A percentile compares a stretch with the other conserved stretches of the same genome.
Evolutionary conservation across 768 basidiomycete species (phyloP).

Genomic region (Tubosaeta sp.): DNA sequence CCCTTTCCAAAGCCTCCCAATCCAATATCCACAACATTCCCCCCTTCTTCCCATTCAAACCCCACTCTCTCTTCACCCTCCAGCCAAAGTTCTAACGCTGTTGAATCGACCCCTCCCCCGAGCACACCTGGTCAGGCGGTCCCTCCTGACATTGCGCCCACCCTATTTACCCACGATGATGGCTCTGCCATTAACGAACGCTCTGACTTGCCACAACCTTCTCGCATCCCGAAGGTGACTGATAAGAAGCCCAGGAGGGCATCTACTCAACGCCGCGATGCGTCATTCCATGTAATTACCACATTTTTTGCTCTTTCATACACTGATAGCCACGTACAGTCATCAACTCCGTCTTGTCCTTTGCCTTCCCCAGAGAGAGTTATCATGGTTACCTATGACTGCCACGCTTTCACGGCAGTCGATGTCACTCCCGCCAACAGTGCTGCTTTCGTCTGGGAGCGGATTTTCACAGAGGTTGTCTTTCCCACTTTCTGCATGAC

Average conservation of each 20-base stretch:
- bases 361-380: constrained; percentile 30
- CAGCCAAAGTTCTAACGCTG: constrained; percentile 55
- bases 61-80: constrained; percentile 69
- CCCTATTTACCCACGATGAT: constrained; percentile 36
- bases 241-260: constrained; percentile 27
- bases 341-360: constrained; percentile 28
- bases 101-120: constrained; percentile 70
- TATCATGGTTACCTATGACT: constrained; percentile 72
- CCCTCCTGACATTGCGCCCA: constrained; percentile 38
- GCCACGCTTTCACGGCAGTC: constrained; percentile 70
- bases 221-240: constrained; percentile 32
- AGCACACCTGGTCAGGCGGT: constrained; percentile 54
- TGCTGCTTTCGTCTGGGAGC: constrained; percentile 70
- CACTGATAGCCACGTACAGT: constrained; percentile 19
- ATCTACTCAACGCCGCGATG: constrained; percentile 28
- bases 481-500: background rate
- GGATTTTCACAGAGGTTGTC: constrained; percentile 74
- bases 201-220: constrained; percentile 24
- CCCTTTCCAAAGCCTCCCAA: constrained; percentile 15
- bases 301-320: constrained; percentile 1
- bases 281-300: constrained; percentile 20
- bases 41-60: constrained; percentile 40
- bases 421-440: constrained; percentile 63
- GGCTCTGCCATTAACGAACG: constrained; percentile 31
- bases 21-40: constrained; percentile 37